Base-by-base conservation (phyloP, 2,329 filamentous ascomycete genomes). In the Penicillium thymicola region DNA sequence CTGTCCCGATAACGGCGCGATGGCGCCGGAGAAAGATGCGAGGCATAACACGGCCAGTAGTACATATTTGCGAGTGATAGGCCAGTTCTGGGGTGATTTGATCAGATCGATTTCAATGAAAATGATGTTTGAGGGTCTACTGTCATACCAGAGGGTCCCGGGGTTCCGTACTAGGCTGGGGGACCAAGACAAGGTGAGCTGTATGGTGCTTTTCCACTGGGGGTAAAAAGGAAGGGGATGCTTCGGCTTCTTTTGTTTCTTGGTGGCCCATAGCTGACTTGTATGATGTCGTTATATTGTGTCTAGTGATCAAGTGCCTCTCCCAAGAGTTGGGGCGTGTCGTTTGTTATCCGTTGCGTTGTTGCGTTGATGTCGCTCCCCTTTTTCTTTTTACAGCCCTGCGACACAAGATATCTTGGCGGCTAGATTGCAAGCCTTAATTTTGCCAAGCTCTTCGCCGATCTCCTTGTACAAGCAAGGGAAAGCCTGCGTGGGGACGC, bases 1-100 rank as follows among this genome's bases (percentile, higher is more conserved):
- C 59, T 76, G 73, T 16, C 69, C 70, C 23, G 72, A 70, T 23
- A 74, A 65, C 2, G 72, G 67, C 14, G 72, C 68, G 34, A 69
- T 65, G 18, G 70, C 70, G 13, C 70, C 73, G 18, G 72, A 65
- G 59, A 76, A 76, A 8, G 71, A 68, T 5, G 72, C 69, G 8
- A 76, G 62, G 42, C 71, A 74, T 41, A 76, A 62, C 13, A 69
- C 66, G 9, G 67, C 61, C 18, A 72, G 62, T 42, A 74, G 68
- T 23, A 65, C 45, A 47, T 68, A 63, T 51, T 75, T 76, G 57
- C 66, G 70, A 28, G 49, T 49, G 14, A 63, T 37, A 1, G 67
- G 51, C 73, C 73, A 76, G 45, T 75, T 75, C 73, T 72, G 47
- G 28, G 27, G 6, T 2, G 27, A 4, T n/a, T n/a, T 30, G 27